Conservation (phyloP, 352 stramenopile species). For the Phytophthora litchii region DNA sequence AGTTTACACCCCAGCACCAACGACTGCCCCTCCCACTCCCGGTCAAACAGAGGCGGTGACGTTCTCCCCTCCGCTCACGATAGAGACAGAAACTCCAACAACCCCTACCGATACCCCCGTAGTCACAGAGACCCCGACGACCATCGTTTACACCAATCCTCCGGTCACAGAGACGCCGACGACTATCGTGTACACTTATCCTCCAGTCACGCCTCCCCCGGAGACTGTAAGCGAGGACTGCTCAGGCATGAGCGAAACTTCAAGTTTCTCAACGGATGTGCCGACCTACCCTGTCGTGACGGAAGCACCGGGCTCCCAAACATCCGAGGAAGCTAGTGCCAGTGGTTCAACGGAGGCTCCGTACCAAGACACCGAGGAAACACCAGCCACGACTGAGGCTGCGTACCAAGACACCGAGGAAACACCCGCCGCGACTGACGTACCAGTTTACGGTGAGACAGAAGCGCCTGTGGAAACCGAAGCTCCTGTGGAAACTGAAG, state of each 20-base stretch:
- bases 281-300: constrained; percentile 9
- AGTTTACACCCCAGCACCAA: no score
- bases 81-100: constrained; percentile 12
- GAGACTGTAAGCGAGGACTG: constrained; percentile 5
- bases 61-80: constrained; percentile 12
- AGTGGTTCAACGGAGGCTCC: neutral
- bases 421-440: constrained; percentile 6
- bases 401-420: neutral
- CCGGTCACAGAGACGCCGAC: neutral
- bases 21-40: neutral
- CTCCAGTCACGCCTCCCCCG: neutral
- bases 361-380: neutral
- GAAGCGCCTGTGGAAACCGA: neutral
- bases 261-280: constrained; percentile 8
- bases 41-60: constrained; percentile 9
- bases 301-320: neutral
- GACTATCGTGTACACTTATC: no score
- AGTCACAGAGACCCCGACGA: constrained; percentile 6
- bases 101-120: constrained; percentile 7
- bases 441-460: neutral
- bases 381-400: neutral
- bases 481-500: no score
- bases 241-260: constrained; percentile 2
- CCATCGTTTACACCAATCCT: neutral
- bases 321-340: neutral